Conservation (phyloP, 805 yeast genomes). For the Zygosaccharomyces kombuchaensis region DNA sequence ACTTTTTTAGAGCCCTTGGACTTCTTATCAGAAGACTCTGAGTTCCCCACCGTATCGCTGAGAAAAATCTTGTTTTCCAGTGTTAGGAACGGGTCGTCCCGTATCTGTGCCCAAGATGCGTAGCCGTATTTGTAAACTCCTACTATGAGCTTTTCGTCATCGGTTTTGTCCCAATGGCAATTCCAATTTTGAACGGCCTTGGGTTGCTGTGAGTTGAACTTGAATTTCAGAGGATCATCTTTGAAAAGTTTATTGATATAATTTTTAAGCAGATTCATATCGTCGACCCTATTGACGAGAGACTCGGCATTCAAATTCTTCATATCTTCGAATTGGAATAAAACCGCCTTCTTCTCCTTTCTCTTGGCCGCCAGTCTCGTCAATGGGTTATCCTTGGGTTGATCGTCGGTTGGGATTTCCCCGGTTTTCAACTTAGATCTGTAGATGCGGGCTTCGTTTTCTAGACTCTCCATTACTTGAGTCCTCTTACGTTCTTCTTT, state of each 20-base stretch:
- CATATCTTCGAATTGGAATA: slow-evolving; percentile 84
- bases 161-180: slow-evolving; percentile 76
- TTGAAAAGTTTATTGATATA: slow-evolving; percentile 45
- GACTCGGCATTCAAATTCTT: slow-evolving; percentile 89
- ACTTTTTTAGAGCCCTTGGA: slow-evolving; percentile 51
- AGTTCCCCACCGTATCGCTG: slow-evolving; percentile 36
- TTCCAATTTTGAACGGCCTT: slow-evolving; percentile 89
- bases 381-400: slow-evolving; percentile 41
- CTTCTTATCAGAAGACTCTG: slow-evolving; percentile 18
- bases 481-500: slow-evolving; percentile 63
- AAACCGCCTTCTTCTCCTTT: slow-evolving; percentile 82
- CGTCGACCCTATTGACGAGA: slow-evolving; percentile 77
- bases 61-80: slow-evolving; percentile 80
- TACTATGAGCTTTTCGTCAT: slow-evolving; percentile 80
- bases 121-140: slow-evolving; percentile 93
- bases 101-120: slow-evolving; percentile 89
- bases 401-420: slow-evolving; percentile 31
- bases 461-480: slow-evolving; percentile 52
- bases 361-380: slow-evolving; percentile 58
- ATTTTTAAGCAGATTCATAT: slow-evolving; percentile 61
- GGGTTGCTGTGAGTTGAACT: slow-evolving; percentile 50
- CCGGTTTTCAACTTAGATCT: slow-evolving; percentile 42
- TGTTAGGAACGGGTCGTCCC: slow-evolving; percentile 92
- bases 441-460: slow-evolving; percentile 54
- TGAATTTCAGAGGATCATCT: slow-evolving; percentile 57